Evolutionary conservation across 2,329 filamentous ascomycete species (phyloP).

Genomic region (Cercospora sp.): DNA sequence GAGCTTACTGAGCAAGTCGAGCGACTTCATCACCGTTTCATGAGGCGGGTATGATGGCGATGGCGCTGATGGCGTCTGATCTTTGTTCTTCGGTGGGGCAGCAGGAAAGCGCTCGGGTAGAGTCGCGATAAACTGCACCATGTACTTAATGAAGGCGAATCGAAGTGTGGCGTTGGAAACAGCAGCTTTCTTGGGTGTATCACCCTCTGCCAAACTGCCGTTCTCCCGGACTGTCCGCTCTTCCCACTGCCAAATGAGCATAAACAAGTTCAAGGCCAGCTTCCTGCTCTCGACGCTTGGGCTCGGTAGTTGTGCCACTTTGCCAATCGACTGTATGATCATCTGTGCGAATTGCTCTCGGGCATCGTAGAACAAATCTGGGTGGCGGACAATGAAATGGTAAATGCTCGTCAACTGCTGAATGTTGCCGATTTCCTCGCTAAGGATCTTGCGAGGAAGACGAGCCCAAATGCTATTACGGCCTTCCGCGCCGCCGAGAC

Average conservation of each 20-base stretch:
- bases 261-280: constrained; percentile 85
- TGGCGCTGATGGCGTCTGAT: constrained; percentile 41
- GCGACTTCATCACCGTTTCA: constrained; percentile 82
- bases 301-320: constrained; percentile 80
- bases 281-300: constrained; percentile 90
- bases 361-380: constrained; percentile 91
- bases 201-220: constrained; percentile 35
- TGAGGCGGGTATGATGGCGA: constrained; percentile 51
- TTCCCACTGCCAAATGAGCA: constrained; percentile 90
- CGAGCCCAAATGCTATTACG: constrained; percentile 83
- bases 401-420: constrained; percentile 98
- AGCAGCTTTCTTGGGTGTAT: constrained; percentile 35
- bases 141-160: constrained; percentile 85
- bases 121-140: constrained; percentile 91
- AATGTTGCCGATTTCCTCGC: constrained; percentile 90
- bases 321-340: constrained; percentile 84
- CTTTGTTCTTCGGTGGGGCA: constrained; percentile 63
- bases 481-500: constrained; percentile 70
- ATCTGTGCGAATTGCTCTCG: constrained; percentile 86
- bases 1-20: constrained; percentile 78
- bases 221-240: constrained; percentile 71
- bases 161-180: constrained; percentile 58
- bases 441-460: constrained; percentile 83
- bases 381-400: constrained; percentile 90
- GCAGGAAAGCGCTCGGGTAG: constrained; percentile 78